phyloP scores from a whole-genome alignment of 805 yeast genomes.

The Candida ficus region DNA sequence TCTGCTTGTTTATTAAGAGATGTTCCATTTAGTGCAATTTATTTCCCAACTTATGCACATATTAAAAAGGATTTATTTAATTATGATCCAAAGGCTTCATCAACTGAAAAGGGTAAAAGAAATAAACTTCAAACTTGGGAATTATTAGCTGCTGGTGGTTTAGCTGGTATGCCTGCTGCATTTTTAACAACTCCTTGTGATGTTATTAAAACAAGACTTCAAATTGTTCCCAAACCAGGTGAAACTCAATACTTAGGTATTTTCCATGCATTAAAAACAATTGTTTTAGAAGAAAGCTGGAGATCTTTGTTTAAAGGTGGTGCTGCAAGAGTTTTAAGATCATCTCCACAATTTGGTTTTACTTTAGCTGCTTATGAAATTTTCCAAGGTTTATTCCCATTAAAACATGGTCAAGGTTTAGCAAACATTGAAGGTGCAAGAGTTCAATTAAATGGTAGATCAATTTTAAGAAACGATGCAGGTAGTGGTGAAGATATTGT shows the following conservation, averaged over 20 bases:
- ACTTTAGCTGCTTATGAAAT: conserved; percentile 96
- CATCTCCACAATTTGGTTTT: conserved; percentile 97
- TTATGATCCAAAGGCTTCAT: conserved; percentile 55
- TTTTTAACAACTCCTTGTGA: conserved; percentile 95
- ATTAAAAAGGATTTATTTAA: conserved; percentile 76
- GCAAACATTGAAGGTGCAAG: conserved; percentile 18
- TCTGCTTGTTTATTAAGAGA: conserved; percentile 89
- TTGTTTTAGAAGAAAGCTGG: conserved; percentile 77
- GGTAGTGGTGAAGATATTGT: conserved; percentile 18
- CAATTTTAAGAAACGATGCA: conserved; percentile 7
- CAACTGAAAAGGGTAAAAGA: conserved; percentile 46
- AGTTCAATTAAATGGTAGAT: conserved; percentile 7
- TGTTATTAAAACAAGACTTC: conserved; percentile 92
- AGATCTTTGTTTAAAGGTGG: conserved; percentile 94
- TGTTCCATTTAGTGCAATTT: conserved; percentile 94
- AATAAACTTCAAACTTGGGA: conserved; percentile 74
- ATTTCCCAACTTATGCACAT: conserved; percentile 96
- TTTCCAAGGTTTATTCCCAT: conserved; percentile 74
- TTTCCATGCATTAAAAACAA: conserved; percentile 67
- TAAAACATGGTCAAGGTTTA: conserved; percentile 29
- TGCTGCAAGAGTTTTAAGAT: conserved; percentile 86
- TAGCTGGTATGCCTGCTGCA: conserved; percentile 98
- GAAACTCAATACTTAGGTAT: conserved; percentile 77
- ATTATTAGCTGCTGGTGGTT: conserved; percentile 79
- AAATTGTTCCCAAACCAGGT: conserved; percentile 72